Conservation (phyloP, 148 eudicot species). For the Simmondsia chinensis region DNA sequence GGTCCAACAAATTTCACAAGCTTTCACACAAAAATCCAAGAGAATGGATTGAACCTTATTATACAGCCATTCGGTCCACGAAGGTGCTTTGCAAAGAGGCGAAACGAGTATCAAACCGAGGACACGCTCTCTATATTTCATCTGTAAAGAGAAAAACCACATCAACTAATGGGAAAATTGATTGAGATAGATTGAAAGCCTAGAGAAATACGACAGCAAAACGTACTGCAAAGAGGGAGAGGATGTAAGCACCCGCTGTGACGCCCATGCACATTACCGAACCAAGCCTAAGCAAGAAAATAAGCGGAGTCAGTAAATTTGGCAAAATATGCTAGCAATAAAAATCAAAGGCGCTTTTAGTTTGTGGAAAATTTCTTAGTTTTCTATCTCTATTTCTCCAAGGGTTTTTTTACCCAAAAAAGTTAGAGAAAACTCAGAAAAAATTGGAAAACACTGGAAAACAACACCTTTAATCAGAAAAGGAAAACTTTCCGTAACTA, state of each 20-base stretch:
- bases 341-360: too few species aligned
- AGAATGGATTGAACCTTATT: conserved; percentile 50
- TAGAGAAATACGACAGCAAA: not conserved
- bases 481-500: too few species aligned
- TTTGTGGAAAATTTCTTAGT: too few species aligned
- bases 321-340: too few species aligned
- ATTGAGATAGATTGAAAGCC: not conserved
- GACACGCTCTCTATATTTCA: conserved; percentile 79
- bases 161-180: conserved; percentile 3
- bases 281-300: conserved; percentile 36
- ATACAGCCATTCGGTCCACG: conserved; percentile 97
- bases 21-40: too few species aligned
- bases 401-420: too few species aligned
- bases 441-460: too few species aligned
- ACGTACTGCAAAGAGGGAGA: conserved; percentile 41
- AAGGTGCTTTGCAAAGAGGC: conserved; percentile 80
- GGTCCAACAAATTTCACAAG: not conserved
- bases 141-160: conserved; percentile 31
- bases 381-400: not conserved
- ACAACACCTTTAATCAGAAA: too few species aligned
- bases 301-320: too few species aligned
- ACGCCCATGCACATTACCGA: conserved; percentile 51
- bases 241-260: conserved; percentile 48
- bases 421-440: too few species aligned
- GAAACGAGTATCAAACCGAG: conserved; percentile 90